Conservation (phyloP, 2,329 filamentous ascomycete genomes). For the Claviceps quebecensis region DNA sequence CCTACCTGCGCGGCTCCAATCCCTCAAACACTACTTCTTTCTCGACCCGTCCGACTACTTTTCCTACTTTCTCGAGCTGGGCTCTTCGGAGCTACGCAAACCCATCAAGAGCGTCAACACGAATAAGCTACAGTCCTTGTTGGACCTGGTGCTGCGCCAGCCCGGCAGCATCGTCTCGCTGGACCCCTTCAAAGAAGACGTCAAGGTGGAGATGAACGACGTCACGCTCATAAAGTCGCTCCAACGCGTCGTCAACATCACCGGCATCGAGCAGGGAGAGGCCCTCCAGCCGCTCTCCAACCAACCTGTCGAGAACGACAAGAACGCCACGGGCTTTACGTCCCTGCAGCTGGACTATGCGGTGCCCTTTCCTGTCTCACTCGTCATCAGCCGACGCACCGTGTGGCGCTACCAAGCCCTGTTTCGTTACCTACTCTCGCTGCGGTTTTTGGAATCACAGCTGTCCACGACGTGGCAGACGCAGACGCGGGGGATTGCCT, state of each 20-base stretch:
- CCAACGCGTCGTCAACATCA: slow-evolving; percentile 93
- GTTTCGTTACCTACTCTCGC: slow-evolving; percentile 82
- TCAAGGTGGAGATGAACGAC: slow-evolving; percentile 95
- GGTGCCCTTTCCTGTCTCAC: slow-evolving; percentile 86
- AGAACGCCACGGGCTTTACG: slow-evolving; percentile 79
- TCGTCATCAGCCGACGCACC: slow-evolving; percentile 92
- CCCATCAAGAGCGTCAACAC: slow-evolving; percentile 80
- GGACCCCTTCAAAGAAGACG: slow-evolving; percentile 96
- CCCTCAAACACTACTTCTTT: slow-evolving; percentile 98
- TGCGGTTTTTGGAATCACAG: slow-evolving; percentile 79
- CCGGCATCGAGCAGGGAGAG: slow-evolving; percentile 84
- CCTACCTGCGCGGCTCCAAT: slow-evolving; percentile 71
- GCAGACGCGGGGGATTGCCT: slow-evolving; percentile 66
- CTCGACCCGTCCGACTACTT: slow-evolving; percentile 97
- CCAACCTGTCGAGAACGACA: slow-evolving; percentile 62
- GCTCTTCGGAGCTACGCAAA: slow-evolving; percentile 79
- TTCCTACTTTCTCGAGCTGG: slow-evolving; percentile 89
- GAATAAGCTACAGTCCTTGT: slow-evolving; percentile 80
- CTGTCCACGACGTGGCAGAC: slow-evolving; percentile 82
- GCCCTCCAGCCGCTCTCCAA: slow-evolving; percentile 59
- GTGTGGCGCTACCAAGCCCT: slow-evolving; percentile 93
- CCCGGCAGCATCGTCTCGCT: slow-evolving; percentile 86
- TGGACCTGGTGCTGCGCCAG: slow-evolving; percentile 94
- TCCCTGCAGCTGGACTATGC: slow-evolving; percentile 88
- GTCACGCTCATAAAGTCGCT: slow-evolving; percentile 84